Conservation (phyloP, 768 basidiomycete genomes). For the Phaffia australis region DNA sequence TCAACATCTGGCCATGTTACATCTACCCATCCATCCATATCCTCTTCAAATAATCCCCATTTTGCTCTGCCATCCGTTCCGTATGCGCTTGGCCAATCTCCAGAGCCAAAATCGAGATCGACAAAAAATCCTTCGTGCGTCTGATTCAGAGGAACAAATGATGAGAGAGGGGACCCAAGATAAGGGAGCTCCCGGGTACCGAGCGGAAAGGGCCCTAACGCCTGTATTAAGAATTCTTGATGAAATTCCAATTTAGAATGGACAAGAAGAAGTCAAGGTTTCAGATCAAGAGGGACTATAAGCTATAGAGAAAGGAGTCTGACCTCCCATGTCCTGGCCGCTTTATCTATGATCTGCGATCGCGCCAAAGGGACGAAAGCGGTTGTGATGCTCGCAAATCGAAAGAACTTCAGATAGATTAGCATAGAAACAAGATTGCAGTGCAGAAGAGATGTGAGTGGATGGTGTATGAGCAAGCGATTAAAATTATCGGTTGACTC, state of each 20-base stretch:
- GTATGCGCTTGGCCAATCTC: conserved; percentile 55
- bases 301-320: too few relatives aligned
- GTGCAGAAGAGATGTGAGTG: too few relatives aligned
- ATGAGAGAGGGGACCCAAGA: conserved; percentile 52
- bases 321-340: too few relatives aligned
- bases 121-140: conserved; percentile 13
- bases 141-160: conserved; percentile 46
- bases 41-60: conserved; percentile 13
- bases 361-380: too few relatives aligned
- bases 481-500: too few relatives aligned
- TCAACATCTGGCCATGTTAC: neutral
- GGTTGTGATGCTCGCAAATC: too few relatives aligned
- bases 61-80: conserved; percentile 47
- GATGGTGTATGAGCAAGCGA: too few relatives aligned
- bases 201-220: conserved; percentile 72
- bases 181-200: conserved; percentile 75
- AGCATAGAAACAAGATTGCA: too few relatives aligned
- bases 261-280: too few relatives aligned
- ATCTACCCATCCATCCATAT: conserved; percentile 7
- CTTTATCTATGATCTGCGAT: too few relatives aligned
- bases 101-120: conserved; percentile 21
- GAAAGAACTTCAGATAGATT: too few relatives aligned
- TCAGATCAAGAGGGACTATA: too few relatives aligned
- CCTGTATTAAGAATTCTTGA: conserved; percentile 29
- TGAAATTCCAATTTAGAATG: neutral